Evolutionary conservation across 192 early-diverging fungal species (phyloP), one percentile per base, ranked within the genome.

Genomic region (Rhizoclosmatium globosum): DNA sequence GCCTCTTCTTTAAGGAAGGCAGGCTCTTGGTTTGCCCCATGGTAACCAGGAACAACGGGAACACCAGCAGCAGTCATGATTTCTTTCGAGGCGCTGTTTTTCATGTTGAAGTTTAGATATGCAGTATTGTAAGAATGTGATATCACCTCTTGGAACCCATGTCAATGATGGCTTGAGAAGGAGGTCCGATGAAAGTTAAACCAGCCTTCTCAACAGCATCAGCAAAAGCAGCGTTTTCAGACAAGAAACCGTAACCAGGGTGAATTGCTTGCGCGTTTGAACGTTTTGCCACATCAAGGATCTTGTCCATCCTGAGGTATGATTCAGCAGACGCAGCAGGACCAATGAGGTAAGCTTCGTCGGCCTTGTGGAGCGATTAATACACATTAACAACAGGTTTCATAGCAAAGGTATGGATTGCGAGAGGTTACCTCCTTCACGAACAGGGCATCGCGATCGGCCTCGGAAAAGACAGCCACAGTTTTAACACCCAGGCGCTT

Each of bases 191-290:
- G 82, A 99, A 99, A 2, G 84, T 86, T 4, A 97, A 75, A 0
- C 93, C 91, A 44, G 90, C 85, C 56, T 82, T 81, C 2, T 78
- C 87, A 3, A 97, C 86, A 50, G 83, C 81, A 31, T 94, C 90
- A 1, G 95, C 94, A 89, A 99, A 99, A n/a, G 83, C 87, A 0
- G 94, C 89, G 83, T 97, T 97, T 78, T 99, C 97, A 0, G 95
- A 96, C 57, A 99, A 86, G 82, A 99, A 99, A 13, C 97, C 97
- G 83, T 97, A 99, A 45, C 97, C 97, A 0, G 97, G 97, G 74
- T 99, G 97, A 68, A 99, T 93, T 38, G 96, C 97, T 88, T 95
- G 94, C 43, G 95, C 92, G 23, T 93, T 93, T 45, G 89, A 92
- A 59, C 74, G 75, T 67, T 88, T 86, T 39, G 93, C 93, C 2